Percentiles rank a stretch among this genome's conserved stretches.
Conservation (phyloP, 352 stramenopile species). For the Halophytophthora polymorphica region DNA sequence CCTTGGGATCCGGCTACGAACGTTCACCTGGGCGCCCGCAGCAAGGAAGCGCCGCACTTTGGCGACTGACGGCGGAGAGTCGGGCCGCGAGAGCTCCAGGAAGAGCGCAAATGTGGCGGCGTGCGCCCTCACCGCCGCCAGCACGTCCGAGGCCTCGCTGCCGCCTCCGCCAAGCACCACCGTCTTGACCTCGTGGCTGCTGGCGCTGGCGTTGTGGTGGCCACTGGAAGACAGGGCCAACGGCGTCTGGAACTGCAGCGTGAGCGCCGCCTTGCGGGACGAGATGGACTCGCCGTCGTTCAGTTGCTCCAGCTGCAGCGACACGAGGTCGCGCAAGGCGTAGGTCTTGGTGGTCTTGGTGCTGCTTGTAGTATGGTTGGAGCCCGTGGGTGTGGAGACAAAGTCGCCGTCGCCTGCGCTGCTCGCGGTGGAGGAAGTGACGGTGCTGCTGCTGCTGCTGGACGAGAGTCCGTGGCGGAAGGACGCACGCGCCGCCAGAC, state of each 20-base stretch:
- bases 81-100: conserved; percentile 41
- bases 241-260: conserved; percentile 47
- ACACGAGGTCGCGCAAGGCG: conserved; percentile 41
- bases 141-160: conserved; percentile 26
- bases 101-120: conserved; percentile 58
- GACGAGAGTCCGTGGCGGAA: conserved; percentile 28
- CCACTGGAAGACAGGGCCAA: conserved; percentile 21
- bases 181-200: conserved; percentile 45
- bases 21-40: conserved; percentile 50
- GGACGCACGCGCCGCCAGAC: conserved; percentile 14
- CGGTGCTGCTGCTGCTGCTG: conserved; percentile 1
- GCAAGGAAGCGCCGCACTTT: conserved; percentile 45
- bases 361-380: conserved; percentile 2
- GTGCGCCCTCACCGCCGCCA: conserved; percentile 33
- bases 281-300: conserved; percentile 38
- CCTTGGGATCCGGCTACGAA: conserved; percentile 34
- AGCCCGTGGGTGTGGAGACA: conserved; percentile 3
- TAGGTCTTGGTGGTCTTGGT: conserved; percentile 29
- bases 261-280: conserved; percentile 37
- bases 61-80: conserved; percentile 26
- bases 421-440: conserved; percentile 4
- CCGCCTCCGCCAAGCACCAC: conserved; percentile 44
- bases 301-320: conserved; percentile 47
- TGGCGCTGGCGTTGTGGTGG: conserved; percentile 11
- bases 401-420: conserved; percentile 8